Conservation (phyloP, 495 filamentous ascomycete genomes). For the Lepraria neglecta region DNA sequence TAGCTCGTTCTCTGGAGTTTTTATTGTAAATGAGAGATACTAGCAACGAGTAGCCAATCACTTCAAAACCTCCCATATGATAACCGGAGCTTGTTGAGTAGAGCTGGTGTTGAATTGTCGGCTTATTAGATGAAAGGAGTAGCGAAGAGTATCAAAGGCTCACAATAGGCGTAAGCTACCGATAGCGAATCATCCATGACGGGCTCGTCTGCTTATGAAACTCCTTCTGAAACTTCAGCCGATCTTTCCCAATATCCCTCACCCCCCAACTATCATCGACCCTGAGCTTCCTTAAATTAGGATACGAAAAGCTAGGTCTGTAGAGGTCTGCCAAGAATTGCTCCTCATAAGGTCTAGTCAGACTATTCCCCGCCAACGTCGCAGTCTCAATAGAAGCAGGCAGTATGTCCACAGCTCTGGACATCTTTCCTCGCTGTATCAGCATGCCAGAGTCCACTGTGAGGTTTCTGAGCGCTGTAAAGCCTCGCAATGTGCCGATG, state of each 20-base stretch:
- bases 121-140: neutral
- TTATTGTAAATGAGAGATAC: too few relatives aligned
- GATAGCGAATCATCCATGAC: conserved; percentile 24
- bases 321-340: conserved; percentile 24
- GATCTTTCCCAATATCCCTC: conserved; percentile 23
- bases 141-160: neutral
- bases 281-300: conserved; percentile 13
- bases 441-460: conserved; percentile 25
- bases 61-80: too few relatives aligned
- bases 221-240: conserved; percentile 25
- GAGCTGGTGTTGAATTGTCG: too few relatives aligned
- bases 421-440: conserved; percentile 21
- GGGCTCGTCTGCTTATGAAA: conserved; percentile 24
- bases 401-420: conserved; percentile 22
- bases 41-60: too few relatives aligned
- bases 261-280: conserved; percentile 24
- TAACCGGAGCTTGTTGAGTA: too few relatives aligned
- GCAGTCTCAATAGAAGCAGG: conserved; percentile 23
- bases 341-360: conserved; percentile 20
- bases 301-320: conserved; percentile 22
- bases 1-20: too few relatives aligned
- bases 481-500: conserved; percentile 22
- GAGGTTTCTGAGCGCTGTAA: conserved; percentile 21
- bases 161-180: neutral
- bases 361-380: conserved; percentile 22